Base-by-base conservation (phyloP, 1,139 yeast genomes). In the Taphrina wiesneri region DNA sequence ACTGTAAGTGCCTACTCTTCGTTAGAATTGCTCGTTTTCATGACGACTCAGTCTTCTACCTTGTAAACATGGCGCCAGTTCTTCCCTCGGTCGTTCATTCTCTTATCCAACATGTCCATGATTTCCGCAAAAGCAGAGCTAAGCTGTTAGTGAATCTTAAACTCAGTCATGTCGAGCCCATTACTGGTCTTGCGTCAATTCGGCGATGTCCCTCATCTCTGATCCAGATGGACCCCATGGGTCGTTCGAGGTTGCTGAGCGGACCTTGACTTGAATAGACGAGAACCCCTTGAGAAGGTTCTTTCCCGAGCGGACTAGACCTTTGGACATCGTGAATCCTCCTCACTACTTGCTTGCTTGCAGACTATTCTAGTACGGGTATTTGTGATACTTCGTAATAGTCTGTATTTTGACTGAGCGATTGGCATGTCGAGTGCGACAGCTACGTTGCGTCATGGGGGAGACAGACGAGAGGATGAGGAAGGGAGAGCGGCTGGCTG, bases 1-100 rank as follows among this genome's bases (percentile, higher is more conserved):
- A 93, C 88, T 0, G 96, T 89, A 72, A 93, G 81, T 1, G 96
- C 85, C 77, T 72, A 30, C 15, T 30, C 32, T 9, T 9, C 11
- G 26, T 45, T 26, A 45, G 49, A 2, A 39, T 6, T 39, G 43
- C 26, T 2, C 49, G 13, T 9, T 7, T 32, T 9, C 13, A 13
- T 32, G 39, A 9, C 9, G 13, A 32, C 13, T 32, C n/a, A 39
- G 15, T 19, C n/a, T 45, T 45, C 19, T 49, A 77, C 78, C 71
- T 93, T 95, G 70, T 96, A 93, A 54, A 93, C 93, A 77, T 93
- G 99, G 71, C 97, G 85, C 99, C 99, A 93, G 78, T 93, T 90
- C 76, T 92, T 93, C 68, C 99, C 99, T 80, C 92, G 92, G 75
- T 93, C 99, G 74, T 93, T 93, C 72, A 95, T 81, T 71, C 99